Evolutionary conservation across 164 flowering plant species (phyloP).

Genomic region (Piper betle): DNA sequence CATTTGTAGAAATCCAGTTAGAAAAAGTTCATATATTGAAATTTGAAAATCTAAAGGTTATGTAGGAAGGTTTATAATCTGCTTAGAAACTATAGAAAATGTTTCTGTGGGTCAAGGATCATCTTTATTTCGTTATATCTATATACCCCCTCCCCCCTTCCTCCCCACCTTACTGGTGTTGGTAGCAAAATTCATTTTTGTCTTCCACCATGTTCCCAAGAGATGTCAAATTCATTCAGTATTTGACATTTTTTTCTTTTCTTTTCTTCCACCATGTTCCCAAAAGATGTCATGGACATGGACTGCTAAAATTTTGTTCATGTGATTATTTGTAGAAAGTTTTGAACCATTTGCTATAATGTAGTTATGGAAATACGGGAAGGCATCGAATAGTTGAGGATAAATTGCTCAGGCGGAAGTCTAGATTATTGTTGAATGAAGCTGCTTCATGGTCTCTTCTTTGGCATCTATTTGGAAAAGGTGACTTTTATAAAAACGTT

Average conservation of each 20-base stretch:
- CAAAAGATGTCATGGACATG: not conserved
- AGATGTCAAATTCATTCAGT: not conserved
- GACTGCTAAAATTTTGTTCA: not conserved
- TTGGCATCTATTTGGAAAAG: constrained; percentile 97
- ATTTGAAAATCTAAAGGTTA: too few species aligned
- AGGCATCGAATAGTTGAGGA: constrained; percentile 72
- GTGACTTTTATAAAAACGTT: constrained; percentile 13
- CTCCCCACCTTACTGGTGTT: not conserved
- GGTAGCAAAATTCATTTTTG: not conserved
- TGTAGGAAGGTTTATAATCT: too few species aligned
- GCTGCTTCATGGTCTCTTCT: constrained; percentile 99
- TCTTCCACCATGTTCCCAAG: not conserved
- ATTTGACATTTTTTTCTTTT: not conserved
- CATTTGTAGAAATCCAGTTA: too few species aligned
- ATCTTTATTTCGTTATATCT: too few species aligned
- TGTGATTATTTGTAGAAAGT: not conserved
- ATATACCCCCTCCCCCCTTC: too few species aligned
- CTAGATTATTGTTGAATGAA: constrained; percentile 72
- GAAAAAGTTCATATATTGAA: too few species aligned
- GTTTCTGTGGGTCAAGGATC: too few species aligned
- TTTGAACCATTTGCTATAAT: not conserved
- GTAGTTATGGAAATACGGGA: constrained; percentile 54
- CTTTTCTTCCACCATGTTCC: not conserved
- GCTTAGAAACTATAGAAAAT: too few species aligned
- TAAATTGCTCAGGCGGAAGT: constrained; percentile 83